Conservation (phyloP, 2,329 filamentous ascomycete species). For the Thyridium curvatum region DNA sequence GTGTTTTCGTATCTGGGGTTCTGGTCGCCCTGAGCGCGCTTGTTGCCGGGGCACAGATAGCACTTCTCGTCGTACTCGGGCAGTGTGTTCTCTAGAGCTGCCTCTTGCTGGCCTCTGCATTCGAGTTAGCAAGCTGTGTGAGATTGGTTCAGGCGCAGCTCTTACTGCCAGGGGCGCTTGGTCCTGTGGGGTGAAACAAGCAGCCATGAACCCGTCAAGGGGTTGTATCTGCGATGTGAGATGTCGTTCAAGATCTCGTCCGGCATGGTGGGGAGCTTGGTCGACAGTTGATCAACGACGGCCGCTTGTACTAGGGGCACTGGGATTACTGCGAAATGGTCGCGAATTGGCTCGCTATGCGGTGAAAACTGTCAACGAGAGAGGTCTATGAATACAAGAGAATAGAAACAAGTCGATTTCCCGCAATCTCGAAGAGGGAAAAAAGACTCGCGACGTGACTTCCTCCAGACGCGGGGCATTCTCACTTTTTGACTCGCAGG, state of each 20-base stretch:
- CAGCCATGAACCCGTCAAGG: constrained; percentile 82
- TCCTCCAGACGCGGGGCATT: no score
- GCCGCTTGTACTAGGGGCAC: no score
- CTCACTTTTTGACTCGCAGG: no score
- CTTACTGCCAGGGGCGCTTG: constrained; percentile 97
- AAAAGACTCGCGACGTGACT: no score
- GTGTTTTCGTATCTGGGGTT: constrained; percentile 85
- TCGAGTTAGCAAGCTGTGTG: not conserved
- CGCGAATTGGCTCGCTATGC: no score
- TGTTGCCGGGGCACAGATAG: constrained; percentile 90
- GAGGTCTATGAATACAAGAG: no score
- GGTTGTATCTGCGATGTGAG: constrained; percentile 91
- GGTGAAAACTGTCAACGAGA: no score
- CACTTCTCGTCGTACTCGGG: constrained; percentile 84
- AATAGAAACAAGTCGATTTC: no score
- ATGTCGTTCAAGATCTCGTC: constrained; percentile 86
- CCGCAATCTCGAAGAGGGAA: no score
- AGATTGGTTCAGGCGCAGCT: constrained; percentile 10
- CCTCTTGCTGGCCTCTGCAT: constrained; percentile 69
- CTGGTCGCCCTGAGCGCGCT: constrained; percentile 75
- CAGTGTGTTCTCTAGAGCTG: constrained; percentile 58
- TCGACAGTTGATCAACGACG: not conserved
- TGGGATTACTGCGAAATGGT: no score
- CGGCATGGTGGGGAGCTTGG: constrained; percentile 46
- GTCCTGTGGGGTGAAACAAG: constrained; percentile 94